phyloP scores from a whole-genome alignment of 2,329 filamentous ascomycete species.

The Coniochaeta hoffmannii region DNA sequence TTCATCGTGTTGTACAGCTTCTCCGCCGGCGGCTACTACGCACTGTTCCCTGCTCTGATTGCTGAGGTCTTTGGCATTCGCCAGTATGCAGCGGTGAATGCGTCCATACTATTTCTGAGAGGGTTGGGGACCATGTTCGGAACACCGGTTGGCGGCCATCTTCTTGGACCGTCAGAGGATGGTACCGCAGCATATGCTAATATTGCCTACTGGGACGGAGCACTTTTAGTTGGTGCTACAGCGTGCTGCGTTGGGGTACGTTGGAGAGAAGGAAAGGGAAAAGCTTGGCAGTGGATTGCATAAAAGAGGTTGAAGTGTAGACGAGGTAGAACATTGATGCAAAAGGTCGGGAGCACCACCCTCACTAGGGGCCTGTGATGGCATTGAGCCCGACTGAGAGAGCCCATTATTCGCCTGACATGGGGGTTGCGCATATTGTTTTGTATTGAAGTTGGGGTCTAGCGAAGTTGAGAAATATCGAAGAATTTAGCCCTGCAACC shows the following conservation, averaged over 20 bases:
- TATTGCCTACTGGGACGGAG: constrained; percentile 33
- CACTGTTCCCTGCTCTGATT: constrained; percentile 35
- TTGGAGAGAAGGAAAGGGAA: constrained; percentile 27
- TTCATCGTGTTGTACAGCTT: constrained; percentile 36
- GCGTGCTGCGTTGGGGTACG: constrained; percentile 33
- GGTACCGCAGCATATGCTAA: constrained; percentile 25
- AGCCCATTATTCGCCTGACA: no score
- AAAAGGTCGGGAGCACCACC: no score
- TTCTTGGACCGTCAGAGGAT: constrained; percentile 24
- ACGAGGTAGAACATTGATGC: no score
- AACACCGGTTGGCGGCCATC: constrained; percentile 33
- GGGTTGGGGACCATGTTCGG: constrained; percentile 36
- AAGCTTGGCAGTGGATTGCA: constrained; percentile 32
- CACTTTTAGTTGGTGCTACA: constrained; percentile 28
- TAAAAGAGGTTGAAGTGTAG: constrained; percentile 10
- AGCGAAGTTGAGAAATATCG: no score
- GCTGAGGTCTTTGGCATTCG: constrained; percentile 40
- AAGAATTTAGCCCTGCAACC: no score
- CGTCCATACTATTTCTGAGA: constrained; percentile 36
- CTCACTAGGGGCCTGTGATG: no score
- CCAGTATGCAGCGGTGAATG: constrained; percentile 38
- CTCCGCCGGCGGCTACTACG: constrained; percentile 35
- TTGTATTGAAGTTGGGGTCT: no score
- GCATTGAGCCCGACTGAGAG: no score
- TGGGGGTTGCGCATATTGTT: no score